Evolutionary conservation across 1,284 basidiomycete species (phyloP), one percentile per base, ranked within the genome.

Genomic region (Microbotryum scabiosae): DNA sequence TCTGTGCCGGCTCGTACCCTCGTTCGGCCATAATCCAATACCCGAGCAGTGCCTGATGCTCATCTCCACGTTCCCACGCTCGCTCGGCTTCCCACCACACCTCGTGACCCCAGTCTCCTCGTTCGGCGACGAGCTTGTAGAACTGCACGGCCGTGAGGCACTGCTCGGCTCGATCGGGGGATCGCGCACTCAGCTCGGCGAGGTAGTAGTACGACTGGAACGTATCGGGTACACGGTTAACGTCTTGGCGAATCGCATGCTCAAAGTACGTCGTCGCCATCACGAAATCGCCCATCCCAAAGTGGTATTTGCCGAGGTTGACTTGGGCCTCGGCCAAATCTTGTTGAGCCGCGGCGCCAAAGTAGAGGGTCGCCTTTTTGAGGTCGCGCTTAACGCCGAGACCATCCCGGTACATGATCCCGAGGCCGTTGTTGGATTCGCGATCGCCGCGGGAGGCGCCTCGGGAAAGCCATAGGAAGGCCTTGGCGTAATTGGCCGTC

Each of bases 1-100:
- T 97, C 78, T 97, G 93, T 2, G 90, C 94, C 44, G 86, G 81
- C 75, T 98, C 94, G 56, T 83, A 86, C 0, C 96, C 96, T 66
- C 88, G 79, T 77, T 98, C 96, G 5, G 90, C 90, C 43, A 91
- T 87, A 57, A 96, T 82, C 86, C 88, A 92, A 88, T 92, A 97
- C 53, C 87, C 84, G n/a, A 96, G 76, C 76, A 96, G 82, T 2
- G 88, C 87, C 59, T 63, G 76, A 73, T 74, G 72, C 58, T 84
- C 81, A 9, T 86, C 85, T 2, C 83, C 86, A 5, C 82, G 78
- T 69, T 81, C 80, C 88, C 91, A 92, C 10, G 84, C 82, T 57
- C 80, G 77, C 72, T 94, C 90, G 1, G 89, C 91, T 26, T 92
- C 87, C 51, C 82, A 79, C 28, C 92, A 76, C n/a, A 89, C 82